These are phyloP conservation scores for Quercus tomentella DNA, from an alignment of 331 rosid genomes.

Conservation along the genomic window DNA sequence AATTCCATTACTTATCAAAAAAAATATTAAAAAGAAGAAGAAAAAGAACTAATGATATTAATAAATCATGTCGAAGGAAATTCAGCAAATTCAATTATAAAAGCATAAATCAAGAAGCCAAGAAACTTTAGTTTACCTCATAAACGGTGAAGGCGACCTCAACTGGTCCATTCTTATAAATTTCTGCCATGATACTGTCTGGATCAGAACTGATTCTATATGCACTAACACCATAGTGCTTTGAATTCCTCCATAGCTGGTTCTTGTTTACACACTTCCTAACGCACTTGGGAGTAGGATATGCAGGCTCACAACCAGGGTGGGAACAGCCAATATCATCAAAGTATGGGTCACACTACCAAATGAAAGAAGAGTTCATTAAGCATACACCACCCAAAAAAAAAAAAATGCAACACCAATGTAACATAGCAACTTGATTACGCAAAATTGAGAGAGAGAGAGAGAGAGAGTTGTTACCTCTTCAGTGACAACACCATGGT, in stretches of 20 bases:
- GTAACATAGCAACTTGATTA: neutral
- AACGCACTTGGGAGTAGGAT: slow-evolving; percentile 71
- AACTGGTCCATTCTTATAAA: slow-evolving; percentile 86
- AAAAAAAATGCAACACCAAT: neutral
- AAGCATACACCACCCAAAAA: neutral
- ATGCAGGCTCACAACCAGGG: slow-evolving; percentile 95
- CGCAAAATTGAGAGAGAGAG: neutral
- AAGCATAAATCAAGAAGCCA: neutral
- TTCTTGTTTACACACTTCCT: slow-evolving; percentile 62
- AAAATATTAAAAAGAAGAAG: neutral
- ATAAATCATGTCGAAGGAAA: neutral
- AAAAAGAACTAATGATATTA: neutral
- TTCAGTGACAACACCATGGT: slow-evolving; percentile 91
- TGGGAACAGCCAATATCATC: slow-evolving; percentile 88
- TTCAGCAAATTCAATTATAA: neutral
- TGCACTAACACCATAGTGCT: slow-evolving; percentile 70
- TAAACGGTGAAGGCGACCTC: slow-evolving; percentile 86
- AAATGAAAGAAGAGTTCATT: slow-evolving; percentile 1
- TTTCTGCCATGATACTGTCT: slow-evolving; percentile 80
- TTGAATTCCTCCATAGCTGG: slow-evolving; percentile 68
- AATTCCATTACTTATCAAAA: neutral
- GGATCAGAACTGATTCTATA: slow-evolving; percentile 58
- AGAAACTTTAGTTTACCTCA: slow-evolving; percentile 54
- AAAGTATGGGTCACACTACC: slow-evolving; percentile 94
- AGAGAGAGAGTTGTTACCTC: slow-evolving; percentile 46